These are phyloP conservation scores for Flammula alnicola DNA, from an alignment of 1,284 basidiomycete genomes.

Conservation along the genomic window DNA sequence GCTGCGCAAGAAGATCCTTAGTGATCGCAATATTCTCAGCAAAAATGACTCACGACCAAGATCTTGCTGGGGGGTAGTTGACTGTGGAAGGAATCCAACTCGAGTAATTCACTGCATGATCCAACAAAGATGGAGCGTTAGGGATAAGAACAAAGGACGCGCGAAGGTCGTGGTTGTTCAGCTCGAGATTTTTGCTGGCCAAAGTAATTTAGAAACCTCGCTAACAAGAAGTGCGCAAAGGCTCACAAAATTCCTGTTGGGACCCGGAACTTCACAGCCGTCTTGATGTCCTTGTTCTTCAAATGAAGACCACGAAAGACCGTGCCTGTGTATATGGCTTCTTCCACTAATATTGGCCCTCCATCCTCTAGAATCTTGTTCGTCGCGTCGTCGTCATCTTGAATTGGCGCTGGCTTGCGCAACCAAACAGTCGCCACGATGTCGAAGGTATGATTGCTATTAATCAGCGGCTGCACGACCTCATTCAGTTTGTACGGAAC, in stretches of 20 bases:
- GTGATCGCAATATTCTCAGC: neutral
- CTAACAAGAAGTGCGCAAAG: neutral
- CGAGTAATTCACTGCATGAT: constrained; percentile 31
- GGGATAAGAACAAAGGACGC: constrained; percentile 39
- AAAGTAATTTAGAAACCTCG: neutral
- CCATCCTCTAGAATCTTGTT: neutral
- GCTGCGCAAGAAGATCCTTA: neutral
- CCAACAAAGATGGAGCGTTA: constrained; percentile 33
- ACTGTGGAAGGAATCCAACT: constrained; percentile 33
- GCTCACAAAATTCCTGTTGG: constrained; percentile 36
- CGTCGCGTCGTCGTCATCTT: too few relatives aligned
- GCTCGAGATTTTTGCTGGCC: constrained; percentile 21
- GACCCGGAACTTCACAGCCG: constrained; percentile 29
- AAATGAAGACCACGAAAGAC: constrained; percentile 34
- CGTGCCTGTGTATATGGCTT: constrained; percentile 32
- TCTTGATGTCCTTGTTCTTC: constrained; percentile 28
- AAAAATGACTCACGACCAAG: constrained; percentile 31
- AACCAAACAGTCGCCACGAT: constrained; percentile 39
- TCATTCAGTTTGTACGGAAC: constrained; percentile 8
- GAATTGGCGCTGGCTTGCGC: too few relatives aligned
- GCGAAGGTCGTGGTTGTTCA: constrained; percentile 34
- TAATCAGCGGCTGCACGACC: constrained; percentile 38
- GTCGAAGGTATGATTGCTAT: constrained; percentile 32
- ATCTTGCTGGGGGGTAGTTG: constrained; percentile 28
- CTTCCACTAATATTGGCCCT: constrained; percentile 15